A percentile compares a stretch with the other conserved stretches of the same genome.
phyloP scores from a whole-genome alignment of 768 basidiomycete species.

The Pleurotus eryngii region DNA sequence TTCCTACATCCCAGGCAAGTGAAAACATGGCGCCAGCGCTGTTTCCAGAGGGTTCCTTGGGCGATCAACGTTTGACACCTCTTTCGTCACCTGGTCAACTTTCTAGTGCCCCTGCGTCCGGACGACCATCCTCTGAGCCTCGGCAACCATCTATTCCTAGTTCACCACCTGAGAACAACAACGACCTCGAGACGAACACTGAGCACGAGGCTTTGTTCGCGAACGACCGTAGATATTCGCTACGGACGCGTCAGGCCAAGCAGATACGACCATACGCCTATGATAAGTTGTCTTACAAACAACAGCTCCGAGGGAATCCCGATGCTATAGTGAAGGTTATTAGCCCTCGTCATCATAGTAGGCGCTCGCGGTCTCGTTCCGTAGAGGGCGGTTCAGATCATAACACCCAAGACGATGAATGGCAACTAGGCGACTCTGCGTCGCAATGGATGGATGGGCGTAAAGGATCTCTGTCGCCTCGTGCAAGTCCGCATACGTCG shows the following conservation, averaged over 20 bases:
- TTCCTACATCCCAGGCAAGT: not conserved
- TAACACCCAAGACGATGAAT: slow-evolving; percentile 20
- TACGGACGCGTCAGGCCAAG: slow-evolving; percentile 50
- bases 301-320: slow-evolving; percentile 48
- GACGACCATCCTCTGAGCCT: too few species aligned
- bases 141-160: too few species aligned
- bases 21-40: not conserved
- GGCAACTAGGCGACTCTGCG: slow-evolving; percentile 12
- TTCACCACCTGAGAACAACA: too few species aligned
- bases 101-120: not conserved
- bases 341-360: slow-evolving; percentile 26
- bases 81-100: not conserved
- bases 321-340: slow-evolving; percentile 63
- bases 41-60: not conserved
- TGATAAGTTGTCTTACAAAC: slow-evolving; percentile 52
- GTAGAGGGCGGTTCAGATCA: slow-evolving; percentile 26
- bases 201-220: not conserved
- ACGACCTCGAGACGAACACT: not conserved
- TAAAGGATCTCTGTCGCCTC: not conserved
- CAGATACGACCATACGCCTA: slow-evolving; percentile 63
- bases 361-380: slow-evolving; percentile 21
- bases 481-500: not conserved
- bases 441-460: not conserved
- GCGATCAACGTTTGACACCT: not conserved
- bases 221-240: slow-evolving; percentile 36